Evolutionary conservation across 208 protist species (phyloP).

Genomic region (Phytomonas francai): DNA sequence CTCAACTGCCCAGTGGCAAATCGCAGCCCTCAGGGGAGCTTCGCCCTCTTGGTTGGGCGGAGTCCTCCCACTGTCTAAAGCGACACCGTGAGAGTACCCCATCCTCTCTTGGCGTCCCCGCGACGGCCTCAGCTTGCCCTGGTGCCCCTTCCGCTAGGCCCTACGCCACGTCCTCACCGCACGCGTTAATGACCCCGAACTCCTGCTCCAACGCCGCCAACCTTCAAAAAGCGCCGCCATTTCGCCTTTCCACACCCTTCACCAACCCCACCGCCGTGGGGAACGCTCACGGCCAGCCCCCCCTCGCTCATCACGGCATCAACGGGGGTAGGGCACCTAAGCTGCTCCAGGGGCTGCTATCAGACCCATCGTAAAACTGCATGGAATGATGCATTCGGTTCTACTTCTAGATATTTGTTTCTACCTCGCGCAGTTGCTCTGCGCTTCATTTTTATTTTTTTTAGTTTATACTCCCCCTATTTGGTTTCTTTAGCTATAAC

Average conservation of each 20-base stretch:
- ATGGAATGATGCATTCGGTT: neutral
- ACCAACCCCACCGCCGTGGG: neutral
- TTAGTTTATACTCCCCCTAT: no score
- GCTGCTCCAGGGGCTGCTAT: neutral
- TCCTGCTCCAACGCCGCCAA: neutral
- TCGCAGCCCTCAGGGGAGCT: neutral
- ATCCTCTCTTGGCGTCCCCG: neutral
- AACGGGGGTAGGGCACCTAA: neutral
- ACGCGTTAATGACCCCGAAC: neutral
- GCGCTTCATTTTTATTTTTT: neutral
- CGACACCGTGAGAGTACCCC: neutral
- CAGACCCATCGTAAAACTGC: neutral
- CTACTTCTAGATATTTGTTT: neutral
- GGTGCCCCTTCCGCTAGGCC: neutral
- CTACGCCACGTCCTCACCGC: neutral
- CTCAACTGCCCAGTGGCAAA: neutral
- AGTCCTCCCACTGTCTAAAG: neutral
- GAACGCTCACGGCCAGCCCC: neutral
- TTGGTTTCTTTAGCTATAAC: no score
- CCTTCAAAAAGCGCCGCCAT: neutral
- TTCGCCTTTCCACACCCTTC: neutral
- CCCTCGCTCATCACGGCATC: neutral
- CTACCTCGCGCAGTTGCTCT: neutral
- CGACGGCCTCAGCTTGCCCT: neutral
- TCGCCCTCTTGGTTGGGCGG: neutral